Evolutionary conservation across 768 basidiomycete species (phyloP).

Genomic region (Trametes coccinea): DNA sequence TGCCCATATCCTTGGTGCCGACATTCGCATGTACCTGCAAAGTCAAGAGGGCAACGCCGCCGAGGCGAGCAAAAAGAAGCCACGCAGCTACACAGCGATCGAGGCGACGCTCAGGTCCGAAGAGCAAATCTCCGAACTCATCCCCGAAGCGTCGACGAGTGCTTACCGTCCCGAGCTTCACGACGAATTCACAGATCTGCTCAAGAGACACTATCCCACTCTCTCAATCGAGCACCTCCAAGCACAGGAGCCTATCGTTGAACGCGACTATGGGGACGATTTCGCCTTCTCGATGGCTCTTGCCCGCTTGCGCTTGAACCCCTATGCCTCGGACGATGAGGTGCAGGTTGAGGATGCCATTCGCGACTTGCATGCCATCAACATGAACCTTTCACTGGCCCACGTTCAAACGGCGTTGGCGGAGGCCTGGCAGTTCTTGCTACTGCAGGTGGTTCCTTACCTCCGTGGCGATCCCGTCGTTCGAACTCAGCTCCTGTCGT

Average conservation of each 20-base stretch:
- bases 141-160: conserved; percentile 68
- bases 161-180: conserved; percentile 75
- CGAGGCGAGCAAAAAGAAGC: conserved; percentile 43
- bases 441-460: conserved; percentile 64
- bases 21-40: conserved; percentile 64
- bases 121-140: conserved; percentile 63
- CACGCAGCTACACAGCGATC: conserved; percentile 60
- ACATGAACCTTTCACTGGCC: conserved; percentile 83
- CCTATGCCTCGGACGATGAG: conserved; percentile 45
- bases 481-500: conserved; percentile 53
- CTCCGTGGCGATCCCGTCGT: conserved; percentile 60
- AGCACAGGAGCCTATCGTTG: conserved; percentile 56
- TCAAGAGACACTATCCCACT: conserved; percentile 55
- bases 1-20: conserved; percentile 70
- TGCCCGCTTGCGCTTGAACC: conserved; percentile 60
- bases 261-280: conserved; percentile 78
- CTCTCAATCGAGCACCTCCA: conserved; percentile 67
- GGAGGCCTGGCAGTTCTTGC: conserved; percentile 75
- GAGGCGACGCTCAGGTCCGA: conserved; percentile 57
- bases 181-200: conserved; percentile 52
- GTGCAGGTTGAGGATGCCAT: conserved; percentile 51
- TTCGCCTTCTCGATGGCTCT: conserved; percentile 71
- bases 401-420: conserved; percentile 76
- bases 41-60: conserved; percentile 22
- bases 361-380: conserved; percentile 68